Evolutionary conservation across 805 yeast genomes (phyloP).

Genomic region (Cyberlindnera maritima): DNA sequence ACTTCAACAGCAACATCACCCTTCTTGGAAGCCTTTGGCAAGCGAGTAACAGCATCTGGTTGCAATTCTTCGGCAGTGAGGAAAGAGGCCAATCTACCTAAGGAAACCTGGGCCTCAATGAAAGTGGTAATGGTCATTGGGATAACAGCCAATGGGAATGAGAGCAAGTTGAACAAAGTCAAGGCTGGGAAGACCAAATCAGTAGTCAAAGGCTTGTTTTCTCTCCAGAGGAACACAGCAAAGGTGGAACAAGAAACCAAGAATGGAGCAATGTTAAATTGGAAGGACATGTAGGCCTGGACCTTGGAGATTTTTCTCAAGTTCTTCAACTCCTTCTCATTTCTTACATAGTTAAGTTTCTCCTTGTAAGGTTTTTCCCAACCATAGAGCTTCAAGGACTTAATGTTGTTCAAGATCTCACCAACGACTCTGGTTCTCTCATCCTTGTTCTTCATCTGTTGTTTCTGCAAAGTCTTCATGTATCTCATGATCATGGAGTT

Average conservation of each 20-base stretch:
- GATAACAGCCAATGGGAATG: conserved; percentile 88
- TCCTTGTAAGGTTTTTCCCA: conserved; percentile 90
- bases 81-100: conserved; percentile 70
- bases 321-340: conserved; percentile 78
- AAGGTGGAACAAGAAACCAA: conserved; percentile 88
- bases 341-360: conserved; percentile 77
- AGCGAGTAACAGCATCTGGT: conserved; percentile 61
- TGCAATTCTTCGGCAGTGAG: conserved; percentile 79
- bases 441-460: conserved; percentile 89
- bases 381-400: conserved; percentile 88
- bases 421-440: conserved; percentile 85
- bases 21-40: conserved; percentile 41
- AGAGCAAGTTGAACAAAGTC: conserved; percentile 79
- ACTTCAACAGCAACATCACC: conserved; percentile 71
- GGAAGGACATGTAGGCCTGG: conserved; percentile 66
- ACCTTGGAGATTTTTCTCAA: conserved; percentile 71
- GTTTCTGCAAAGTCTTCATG: conserved; percentile 72
- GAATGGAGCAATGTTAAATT: conserved; percentile 86
- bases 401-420: conserved; percentile 87
- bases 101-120: conserved; percentile 86
- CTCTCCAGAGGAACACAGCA: conserved; percentile 66
- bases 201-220: conserved; percentile 68
- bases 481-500: conserved; percentile 66
- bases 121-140: conserved; percentile 86
- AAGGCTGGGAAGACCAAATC: conserved; percentile 92